phyloP scores from a whole-genome alignment of 1,284 basidiomycete species.

The Boletus mariae region DNA sequence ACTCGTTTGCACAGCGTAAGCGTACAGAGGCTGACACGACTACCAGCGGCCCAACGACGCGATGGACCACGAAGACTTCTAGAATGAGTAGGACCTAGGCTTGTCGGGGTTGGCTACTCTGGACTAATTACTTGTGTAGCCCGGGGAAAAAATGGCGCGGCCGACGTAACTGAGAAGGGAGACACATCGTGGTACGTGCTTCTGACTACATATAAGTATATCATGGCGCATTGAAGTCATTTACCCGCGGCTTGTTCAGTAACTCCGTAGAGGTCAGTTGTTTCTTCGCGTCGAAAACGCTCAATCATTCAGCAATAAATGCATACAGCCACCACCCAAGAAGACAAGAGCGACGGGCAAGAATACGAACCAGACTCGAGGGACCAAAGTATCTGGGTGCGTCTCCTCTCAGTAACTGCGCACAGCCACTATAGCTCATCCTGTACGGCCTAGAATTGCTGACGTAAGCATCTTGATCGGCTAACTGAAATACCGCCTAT shows the following conservation, averaged over 20 bases:
- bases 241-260: conserved; percentile 9
- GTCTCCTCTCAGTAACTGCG: conserved; percentile 1
- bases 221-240: conserved; percentile 2
- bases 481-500: conserved; percentile 17
- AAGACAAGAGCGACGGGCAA: conserved; percentile 34
- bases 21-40: conserved; percentile 30
- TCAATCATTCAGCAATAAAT: background rate
- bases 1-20: conserved; percentile 37
- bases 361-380: conserved; percentile 26
- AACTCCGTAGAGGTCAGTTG: conserved; percentile 22
- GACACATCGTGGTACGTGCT: conserved; percentile 24
- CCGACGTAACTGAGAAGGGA: conserved; percentile 4
- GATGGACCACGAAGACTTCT: conserved; percentile 48
- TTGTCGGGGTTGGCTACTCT: conserved; percentile 5
- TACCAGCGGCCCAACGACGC: conserved; percentile 33
- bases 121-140: conserved; percentile 14
- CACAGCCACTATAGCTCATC: background rate
- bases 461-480: conserved; percentile 28
- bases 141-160: conserved; percentile 11
- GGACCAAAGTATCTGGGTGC: conserved; percentile 12
- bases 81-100: conserved; percentile 26
- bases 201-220: background rate
- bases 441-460: conserved; percentile 24
- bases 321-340: conserved; percentile 31
- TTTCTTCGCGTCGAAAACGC: background rate